Conservation (phyloP, 805 yeast genomes). For the Hanseniaspora jakobsenii region DNA sequence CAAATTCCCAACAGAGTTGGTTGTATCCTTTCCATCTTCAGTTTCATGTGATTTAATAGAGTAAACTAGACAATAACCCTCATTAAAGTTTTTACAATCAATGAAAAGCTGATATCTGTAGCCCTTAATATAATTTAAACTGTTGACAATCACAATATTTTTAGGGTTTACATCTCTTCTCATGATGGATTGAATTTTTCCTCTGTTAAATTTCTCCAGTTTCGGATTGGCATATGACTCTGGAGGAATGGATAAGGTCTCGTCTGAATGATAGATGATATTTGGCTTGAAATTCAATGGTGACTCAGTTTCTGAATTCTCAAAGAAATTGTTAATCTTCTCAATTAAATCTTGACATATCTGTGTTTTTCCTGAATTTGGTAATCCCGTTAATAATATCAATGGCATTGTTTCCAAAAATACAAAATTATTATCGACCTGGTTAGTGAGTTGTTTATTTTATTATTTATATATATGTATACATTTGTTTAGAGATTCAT, state of each 20-base stretch:
- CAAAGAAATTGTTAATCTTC: slow-evolving; percentile 38
- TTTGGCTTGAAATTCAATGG: slow-evolving; percentile 45
- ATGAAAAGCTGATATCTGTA: slow-evolving; percentile 88
- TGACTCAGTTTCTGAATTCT: slow-evolving; percentile 27
- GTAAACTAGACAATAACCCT: slow-evolving; percentile 75
- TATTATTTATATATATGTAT: too few species aligned
- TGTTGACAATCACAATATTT: slow-evolving; percentile 71
- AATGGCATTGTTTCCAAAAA: too few species aligned
- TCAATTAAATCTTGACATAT: slow-evolving; percentile 48
- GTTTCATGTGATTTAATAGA: slow-evolving; percentile 55
- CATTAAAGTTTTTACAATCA: slow-evolving; percentile 74
- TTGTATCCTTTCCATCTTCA: slow-evolving; percentile 58
- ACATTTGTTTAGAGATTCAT: too few species aligned
- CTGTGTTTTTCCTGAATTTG: slow-evolving; percentile 72
- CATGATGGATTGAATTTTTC: slow-evolving; percentile 77
- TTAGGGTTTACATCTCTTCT: slow-evolving; percentile 61
- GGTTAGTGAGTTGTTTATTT: too few species aligned
- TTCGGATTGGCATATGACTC: slow-evolving; percentile 56
- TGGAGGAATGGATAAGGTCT: slow-evolving; percentile 58
- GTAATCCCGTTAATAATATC: slow-evolving; percentile 70
- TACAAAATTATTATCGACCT: too few species aligned
- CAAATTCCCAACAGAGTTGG: slow-evolving; percentile 5
- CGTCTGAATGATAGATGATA: slow-evolving; percentile 66
- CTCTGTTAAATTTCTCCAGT: slow-evolving; percentile 70
- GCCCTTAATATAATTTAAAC: slow-evolving; percentile 84